Conservation (phyloP, 331 rosid genomes). For the Pyracantha coccinea region DNA sequence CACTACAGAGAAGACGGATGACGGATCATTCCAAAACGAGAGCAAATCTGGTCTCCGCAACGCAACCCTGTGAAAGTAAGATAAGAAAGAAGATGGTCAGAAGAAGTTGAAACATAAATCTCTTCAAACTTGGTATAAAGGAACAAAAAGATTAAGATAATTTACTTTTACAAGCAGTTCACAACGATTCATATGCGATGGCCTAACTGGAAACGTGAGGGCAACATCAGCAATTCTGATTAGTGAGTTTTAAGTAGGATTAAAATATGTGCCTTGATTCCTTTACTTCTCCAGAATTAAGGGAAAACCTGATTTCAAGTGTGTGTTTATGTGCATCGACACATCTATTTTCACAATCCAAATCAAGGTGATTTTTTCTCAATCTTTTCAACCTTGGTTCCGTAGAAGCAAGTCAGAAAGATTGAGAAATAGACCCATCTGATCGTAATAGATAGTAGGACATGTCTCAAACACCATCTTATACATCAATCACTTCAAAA, state of each 20-base stretch:
- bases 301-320: not conserved
- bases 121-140: not conserved
- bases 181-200: not conserved
- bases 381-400: no score
- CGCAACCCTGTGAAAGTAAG: not conserved
- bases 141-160: not conserved
- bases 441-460: not conserved
- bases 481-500: not conserved
- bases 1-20: not conserved
- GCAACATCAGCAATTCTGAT: not conserved
- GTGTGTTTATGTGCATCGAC: no score
- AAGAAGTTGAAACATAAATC: not conserved
- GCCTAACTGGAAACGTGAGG: not conserved
- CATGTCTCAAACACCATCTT: not conserved
- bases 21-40: not conserved
- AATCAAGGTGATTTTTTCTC: not conserved
- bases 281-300: not conserved
- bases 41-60: not conserved
- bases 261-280: not conserved
- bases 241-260: not conserved
- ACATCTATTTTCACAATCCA: not conserved
- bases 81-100: not conserved
- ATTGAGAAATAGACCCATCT: no score
- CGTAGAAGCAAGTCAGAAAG: no score
- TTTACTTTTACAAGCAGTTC: not conserved